Evolutionary conservation across 306 rosid species (phyloP), one percentile per base, ranked within the genome.

Genomic region (Echinosophora koreensis): DNA sequence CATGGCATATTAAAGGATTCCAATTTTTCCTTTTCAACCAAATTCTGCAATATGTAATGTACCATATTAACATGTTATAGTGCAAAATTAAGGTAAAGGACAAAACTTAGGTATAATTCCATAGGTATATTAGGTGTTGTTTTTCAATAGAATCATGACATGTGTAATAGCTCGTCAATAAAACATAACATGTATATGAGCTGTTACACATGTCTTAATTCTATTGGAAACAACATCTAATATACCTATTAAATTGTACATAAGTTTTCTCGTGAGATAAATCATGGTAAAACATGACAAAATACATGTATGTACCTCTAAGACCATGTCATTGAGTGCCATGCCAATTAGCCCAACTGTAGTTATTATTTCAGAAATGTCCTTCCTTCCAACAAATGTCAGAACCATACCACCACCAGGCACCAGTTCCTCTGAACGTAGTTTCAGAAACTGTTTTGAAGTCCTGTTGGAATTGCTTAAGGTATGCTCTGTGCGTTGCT

Each of bases 261-360:
- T 22, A 22, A 22, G 22, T 22, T 22, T 22, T 22, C 22, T 22
- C 22, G 1, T 22, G 22, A n/a, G n/a, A n/a, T 22, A 57, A 42
- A 73, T 6, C 27, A 8, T n/a, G 32, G 27, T 11, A 34, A 9
- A 5, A 41, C 8, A 13, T 3, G 50, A 44, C 2, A 59, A 32
- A n/a, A 2, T 8, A 15, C 11, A 55, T 15, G 2, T 30, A 14
- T 15, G 35, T 85, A 87, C 94, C 85, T 89, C 85, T 0, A 11
- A 39, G 58, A 84, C 85, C 91, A 89, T 80, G 73, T 90, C 87
- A 18, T 82, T 47, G 6, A 90, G 84, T 22, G 77, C 85, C 11
- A 22, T 2, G 35, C 88, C 95, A 27, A 84, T 9, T 0, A 81
- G 12, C 16, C 77, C 90, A 63, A 66, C 75, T 38, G 69, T 67